A percentile compares a stretch with the other conserved stretches of the same genome.
These are phyloP conservation scores for Vanrija sp. DNA, from an alignment of 1,284 basidiomycete genomes.

Conservation along the genomic window DNA sequence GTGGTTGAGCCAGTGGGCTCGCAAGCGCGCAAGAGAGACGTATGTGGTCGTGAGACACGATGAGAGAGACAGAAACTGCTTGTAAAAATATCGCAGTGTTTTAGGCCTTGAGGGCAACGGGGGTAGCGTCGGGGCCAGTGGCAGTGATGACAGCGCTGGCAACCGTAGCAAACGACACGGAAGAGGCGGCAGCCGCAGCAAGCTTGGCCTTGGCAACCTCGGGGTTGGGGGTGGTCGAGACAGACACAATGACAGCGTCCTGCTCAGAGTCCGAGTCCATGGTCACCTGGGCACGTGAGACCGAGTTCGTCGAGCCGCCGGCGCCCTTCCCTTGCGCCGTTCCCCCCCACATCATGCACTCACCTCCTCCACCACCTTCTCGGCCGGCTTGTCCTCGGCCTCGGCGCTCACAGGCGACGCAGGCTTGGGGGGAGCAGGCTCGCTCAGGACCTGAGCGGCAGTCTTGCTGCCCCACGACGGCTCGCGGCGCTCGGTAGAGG, in stretches of 20 bases:
- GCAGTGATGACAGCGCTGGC: conserved; percentile 20
- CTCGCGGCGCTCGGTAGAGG: conserved; percentile 29
- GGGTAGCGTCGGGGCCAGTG: conserved; percentile 16
- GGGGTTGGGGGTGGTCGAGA: conserved; percentile 29
- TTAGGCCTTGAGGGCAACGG: conserved; percentile 44
- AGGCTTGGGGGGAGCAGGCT: conserved; percentile 45
- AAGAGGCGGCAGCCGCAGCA: conserved; percentile 1
- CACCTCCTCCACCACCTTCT: conserved; percentile 12
- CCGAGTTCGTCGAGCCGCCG: not conserved
- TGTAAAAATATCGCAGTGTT: not conserved
- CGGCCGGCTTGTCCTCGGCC: conserved; percentile 16
- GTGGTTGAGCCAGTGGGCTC: not conserved
- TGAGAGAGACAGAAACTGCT: not conserved
- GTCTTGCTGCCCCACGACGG: conserved; percentile 39
- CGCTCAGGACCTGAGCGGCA: conserved; percentile 48
- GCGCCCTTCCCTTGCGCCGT: no score
- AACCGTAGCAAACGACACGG: conserved; percentile 42
- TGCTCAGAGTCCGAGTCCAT: conserved; percentile 46
- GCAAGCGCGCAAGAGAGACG: not conserved
- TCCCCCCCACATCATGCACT: conserved; percentile 7
- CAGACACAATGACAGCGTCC: conserved; percentile 47
- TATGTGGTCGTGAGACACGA: not conserved
- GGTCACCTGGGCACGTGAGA: conserved; percentile 25
- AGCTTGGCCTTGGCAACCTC: conserved; percentile 18
- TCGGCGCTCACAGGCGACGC: conserved; percentile 6